Base-by-base conservation (phyloP, 352 stramenopile genomes). In the Vaucheria bursata region DNA sequence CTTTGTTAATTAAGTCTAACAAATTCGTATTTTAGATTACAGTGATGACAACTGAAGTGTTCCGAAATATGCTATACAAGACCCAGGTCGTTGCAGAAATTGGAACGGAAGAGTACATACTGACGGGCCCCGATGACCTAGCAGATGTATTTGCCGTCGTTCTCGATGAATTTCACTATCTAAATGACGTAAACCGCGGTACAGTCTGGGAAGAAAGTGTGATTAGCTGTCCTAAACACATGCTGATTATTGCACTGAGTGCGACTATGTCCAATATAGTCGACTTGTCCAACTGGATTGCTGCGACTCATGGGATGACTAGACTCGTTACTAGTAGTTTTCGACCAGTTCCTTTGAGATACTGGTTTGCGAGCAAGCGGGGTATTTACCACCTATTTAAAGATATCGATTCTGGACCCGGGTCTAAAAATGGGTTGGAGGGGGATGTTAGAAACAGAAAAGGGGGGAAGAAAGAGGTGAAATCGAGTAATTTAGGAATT, bases 101-200 rank as follows among this genome's bases (percentile, higher is more conserved):
- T 50, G 39, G 39, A 12, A 50, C 39, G 5, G 12, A 5, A 12
- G 39, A 5, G 12, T 12, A 5, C 12, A 18, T 33, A 12, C 5
- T 69, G 5, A 38, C 29, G 18, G 35, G 69, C 6, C 29, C 38
- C 5, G 71, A 71, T 34, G 79, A 82, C 5, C 75, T 84, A 33
- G 29, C 77, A 18, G 81, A 87, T 40, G 74, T 87, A 35, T 88
- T 87, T 32, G 87, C 89, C n/a, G 88, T 92, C 5, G 88, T 93
- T 33, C 86, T 94, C 53, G 89, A 94, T 79, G 89, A 94, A 79
- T 92, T 94, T 73, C 89, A 94, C 84, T 94, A 92, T 83, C 92
- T 94, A 85, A 89, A 89, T 76, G 84, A 91, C 70, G 85, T 83
- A 69, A 85, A 88, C 67, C 75, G 89, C 37, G 89, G 89, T 8